Conservation (phyloP, 208 protist genomes). For the Trypanosomatidae sp. region DNA sequence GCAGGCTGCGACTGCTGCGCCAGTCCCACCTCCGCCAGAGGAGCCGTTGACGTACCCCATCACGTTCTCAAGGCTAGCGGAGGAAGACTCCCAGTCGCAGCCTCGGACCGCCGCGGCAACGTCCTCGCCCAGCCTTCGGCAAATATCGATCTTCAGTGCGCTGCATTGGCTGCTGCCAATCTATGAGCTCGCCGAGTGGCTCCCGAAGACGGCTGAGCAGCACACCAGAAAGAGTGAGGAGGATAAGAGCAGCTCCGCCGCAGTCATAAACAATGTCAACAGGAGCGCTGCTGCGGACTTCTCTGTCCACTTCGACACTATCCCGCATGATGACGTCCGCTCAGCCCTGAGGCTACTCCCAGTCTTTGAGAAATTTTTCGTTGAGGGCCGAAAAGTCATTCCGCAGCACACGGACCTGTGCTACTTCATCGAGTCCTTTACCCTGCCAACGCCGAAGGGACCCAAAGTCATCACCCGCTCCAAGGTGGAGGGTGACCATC, state of each 20-base stretch:
- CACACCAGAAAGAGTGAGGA: slow-evolving; percentile 4
- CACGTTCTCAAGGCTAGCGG: slow-evolving; percentile 13
- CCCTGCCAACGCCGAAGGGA: slow-evolving; percentile 68
- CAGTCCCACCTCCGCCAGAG: slow-evolving; percentile 25
- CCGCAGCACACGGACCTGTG: slow-evolving; percentile 48
- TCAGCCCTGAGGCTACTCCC: slow-evolving; percentile 39
- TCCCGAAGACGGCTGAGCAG: slow-evolving; percentile 17
- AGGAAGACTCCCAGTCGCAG: slow-evolving; percentile 6
- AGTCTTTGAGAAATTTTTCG: slow-evolving; percentile 57
- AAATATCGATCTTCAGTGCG: slow-evolving; percentile 51
- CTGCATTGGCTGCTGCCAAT: slow-evolving; percentile 58
- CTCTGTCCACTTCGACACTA: background rate
- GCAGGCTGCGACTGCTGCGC: background rate
- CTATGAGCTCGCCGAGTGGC: slow-evolving; percentile 56
- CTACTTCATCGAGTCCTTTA: slow-evolving; percentile 50
- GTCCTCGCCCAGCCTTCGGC: slow-evolving; percentile 11
- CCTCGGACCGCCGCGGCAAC: slow-evolving; percentile 3
- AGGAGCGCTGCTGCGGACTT: slow-evolving; percentile 3
- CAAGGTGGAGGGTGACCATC: slow-evolving; percentile 53
- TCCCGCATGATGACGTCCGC: slow-evolving; percentile 25
- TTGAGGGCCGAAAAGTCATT: slow-evolving; percentile 43
- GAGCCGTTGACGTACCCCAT: slow-evolving; percentile 36
- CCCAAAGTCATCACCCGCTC: slow-evolving; percentile 55
- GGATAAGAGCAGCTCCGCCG: background rate
- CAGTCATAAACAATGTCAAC: slow-evolving; percentile 4